Conservation (phyloP, 768 basidiomycete species). For the Pleurotus giganteus region DNA sequence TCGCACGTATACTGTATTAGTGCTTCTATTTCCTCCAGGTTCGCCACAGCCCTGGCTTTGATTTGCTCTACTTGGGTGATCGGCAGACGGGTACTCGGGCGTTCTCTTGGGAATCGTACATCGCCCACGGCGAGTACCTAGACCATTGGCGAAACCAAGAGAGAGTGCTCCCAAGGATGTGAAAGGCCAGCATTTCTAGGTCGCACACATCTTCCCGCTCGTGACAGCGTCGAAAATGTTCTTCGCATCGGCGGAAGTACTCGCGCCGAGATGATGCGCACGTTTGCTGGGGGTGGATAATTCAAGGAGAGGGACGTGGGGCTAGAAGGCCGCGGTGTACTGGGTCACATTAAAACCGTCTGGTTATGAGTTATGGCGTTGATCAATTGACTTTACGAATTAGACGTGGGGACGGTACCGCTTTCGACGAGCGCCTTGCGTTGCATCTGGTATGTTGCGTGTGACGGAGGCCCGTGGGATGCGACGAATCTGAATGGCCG, state of each 20-base stretch:
- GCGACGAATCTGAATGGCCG: no score
- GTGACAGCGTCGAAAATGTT: background rate
- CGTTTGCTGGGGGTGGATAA: no score
- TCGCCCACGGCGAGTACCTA: background rate
- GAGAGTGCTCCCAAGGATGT: background rate
- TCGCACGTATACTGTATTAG: background rate
- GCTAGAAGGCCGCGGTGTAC: background rate
- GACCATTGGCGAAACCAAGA: background rate
- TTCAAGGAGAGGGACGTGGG: background rate
- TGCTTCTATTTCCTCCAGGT: background rate
- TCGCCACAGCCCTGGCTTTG: background rate
- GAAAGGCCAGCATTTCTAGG: background rate
- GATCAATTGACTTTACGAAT: background rate
- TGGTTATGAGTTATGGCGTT: background rate
- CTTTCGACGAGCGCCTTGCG: background rate
- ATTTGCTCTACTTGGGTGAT: background rate
- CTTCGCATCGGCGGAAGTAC: background rate
- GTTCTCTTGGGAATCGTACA: background rate
- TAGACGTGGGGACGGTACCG: background rate
- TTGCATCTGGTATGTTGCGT: background rate
- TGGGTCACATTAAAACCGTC: background rate
- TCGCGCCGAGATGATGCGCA: no score
- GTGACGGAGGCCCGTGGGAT: background rate
- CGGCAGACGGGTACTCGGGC: background rate
- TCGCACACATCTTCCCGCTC: background rate